phyloP scores from a whole-genome alignment of 495 filamentous ascomycete species.

The Oleoguttula mirabilis region DNA sequence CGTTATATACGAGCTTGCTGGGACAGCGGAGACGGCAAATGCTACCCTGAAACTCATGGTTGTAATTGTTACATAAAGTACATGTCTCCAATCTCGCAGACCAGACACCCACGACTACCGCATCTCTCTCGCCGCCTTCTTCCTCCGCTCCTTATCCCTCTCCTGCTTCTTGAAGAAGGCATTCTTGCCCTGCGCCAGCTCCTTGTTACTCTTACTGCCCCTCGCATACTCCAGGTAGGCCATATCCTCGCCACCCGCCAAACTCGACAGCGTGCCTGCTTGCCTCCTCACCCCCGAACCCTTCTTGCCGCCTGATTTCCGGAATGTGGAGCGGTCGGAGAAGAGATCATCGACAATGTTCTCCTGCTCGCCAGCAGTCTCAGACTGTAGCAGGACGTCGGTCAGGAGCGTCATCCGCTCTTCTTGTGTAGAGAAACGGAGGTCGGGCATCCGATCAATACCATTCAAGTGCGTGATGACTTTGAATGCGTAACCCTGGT shows the following conservation, averaged over 20 bases:
- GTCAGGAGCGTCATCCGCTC: conserved; percentile 84
- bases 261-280: conserved; percentile 71
- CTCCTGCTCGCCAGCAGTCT: conserved; percentile 64
- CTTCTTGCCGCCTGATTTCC: conserved; percentile 28
- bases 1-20: not conserved
- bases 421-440: conserved; percentile 65
- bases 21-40: not conserved
- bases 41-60: not conserved
- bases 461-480: conserved; percentile 94
- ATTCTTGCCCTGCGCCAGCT: conserved; percentile 57
- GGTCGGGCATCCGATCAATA: conserved; percentile 68
- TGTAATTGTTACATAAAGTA: not conserved
- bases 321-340: conserved; percentile 36
- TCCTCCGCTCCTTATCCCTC: conserved; percentile 56
- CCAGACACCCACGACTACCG: too few species aligned
- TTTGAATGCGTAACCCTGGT: conserved; percentile 98
- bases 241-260: conserved; percentile 89
- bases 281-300: conserved; percentile 56
- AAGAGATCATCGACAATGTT: conserved; percentile 77
- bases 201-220: conserved; percentile 52
- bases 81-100: too few species aligned
- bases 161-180: conserved; percentile 71
- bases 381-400: conserved; percentile 84
- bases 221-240: conserved; percentile 82
- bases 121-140: conserved; percentile 29